Evolutionary conservation across 2,329 filamentous ascomycete genomes (phyloP).

Genomic region (Ophiostoma australiae): DNA sequence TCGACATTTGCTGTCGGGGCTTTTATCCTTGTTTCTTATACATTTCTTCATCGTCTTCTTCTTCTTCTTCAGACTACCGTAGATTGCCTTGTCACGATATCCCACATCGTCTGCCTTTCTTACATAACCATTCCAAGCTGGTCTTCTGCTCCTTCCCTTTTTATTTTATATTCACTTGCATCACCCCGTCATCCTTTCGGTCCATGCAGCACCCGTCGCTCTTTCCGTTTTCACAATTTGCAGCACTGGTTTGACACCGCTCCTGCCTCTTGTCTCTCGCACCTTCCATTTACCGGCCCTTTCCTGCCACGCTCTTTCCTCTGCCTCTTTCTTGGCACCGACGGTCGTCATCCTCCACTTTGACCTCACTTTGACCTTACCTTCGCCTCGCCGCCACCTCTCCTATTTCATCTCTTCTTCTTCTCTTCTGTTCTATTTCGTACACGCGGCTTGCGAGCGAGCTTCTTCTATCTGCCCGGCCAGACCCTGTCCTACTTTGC

Average conservation of each 20-base stretch:
- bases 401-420: background rate
- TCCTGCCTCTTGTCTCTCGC: background rate
- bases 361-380: background rate
- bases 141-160: conserved; percentile 6
- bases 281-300: background rate
- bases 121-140: conserved; percentile 7
- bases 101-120: background rate
- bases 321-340: background rate
- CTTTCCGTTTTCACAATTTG: background rate
- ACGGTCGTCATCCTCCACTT: conserved; percentile 1
- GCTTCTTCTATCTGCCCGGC: background rate
- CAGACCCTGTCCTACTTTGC: background rate
- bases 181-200: background rate
- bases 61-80: background rate
- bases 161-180: background rate
- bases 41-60: background rate
- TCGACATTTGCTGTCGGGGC: background rate
- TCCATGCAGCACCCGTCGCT: background rate
- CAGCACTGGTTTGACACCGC: conserved; percentile 6
- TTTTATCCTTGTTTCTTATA: background rate
- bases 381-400: background rate
- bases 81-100: conserved; percentile 5
- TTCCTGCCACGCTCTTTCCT: background rate
- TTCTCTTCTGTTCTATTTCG: background rate
- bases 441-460: background rate